Conservation (phyloP, 352 stramenopile species). For the Globisporangium echinulatum region DNA sequence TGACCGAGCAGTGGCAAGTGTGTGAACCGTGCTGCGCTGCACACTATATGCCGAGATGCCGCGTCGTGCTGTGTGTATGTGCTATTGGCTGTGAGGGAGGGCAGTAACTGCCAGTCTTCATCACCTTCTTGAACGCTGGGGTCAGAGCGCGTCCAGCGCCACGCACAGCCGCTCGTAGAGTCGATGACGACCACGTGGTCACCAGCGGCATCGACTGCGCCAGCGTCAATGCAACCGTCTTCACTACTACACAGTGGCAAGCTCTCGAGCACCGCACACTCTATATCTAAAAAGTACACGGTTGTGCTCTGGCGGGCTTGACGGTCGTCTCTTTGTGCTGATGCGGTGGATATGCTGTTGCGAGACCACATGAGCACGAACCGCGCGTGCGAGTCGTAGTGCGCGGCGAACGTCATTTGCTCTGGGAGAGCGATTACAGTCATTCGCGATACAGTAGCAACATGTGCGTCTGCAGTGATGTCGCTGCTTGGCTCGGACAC, state of each 20-base stretch:
- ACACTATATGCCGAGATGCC: background rate
- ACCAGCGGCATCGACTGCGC: constrained; percentile 1
- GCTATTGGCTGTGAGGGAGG: no score
- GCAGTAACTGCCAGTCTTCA: no score
- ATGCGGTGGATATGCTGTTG: background rate
- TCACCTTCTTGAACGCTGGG: background rate
- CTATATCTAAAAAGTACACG: background rate
- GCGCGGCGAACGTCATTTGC: background rate
- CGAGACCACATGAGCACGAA: constrained; percentile 7
- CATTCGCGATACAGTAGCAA: background rate
- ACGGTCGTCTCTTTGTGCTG: background rate
- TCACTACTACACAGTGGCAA: background rate
- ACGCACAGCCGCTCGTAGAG: background rate
- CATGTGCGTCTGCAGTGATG: background rate
- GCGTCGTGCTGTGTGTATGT: no score
- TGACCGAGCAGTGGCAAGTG: constrained; percentile 16
- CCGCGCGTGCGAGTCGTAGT: background rate
- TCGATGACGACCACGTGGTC: constrained; percentile 2
- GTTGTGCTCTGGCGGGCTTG: background rate
- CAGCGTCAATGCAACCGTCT: background rate
- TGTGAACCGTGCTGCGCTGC: constrained; percentile 10
- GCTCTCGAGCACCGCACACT: background rate
- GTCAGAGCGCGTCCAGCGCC: background rate
- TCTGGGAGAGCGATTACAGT: background rate
- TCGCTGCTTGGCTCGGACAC: background rate